Base-by-base conservation (phyloP, 176 grass and related monocot genomes). In the Cenchrus purpureus region DNA sequence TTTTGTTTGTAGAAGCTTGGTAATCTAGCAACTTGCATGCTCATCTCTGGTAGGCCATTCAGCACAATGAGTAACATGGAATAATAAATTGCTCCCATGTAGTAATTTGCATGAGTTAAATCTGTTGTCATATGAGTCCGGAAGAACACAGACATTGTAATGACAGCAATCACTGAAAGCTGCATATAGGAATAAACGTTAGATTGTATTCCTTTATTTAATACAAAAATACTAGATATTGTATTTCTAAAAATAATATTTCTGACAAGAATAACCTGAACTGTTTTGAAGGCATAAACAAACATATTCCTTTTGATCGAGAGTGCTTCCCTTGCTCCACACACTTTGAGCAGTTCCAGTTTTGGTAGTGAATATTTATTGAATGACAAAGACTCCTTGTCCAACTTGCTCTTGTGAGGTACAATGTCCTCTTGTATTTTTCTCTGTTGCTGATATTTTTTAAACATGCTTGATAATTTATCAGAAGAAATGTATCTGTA, bases 1-100 rank as follows among this genome's bases (percentile, higher is more conserved):
- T 69, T 88, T 83, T 91, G 92, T 28, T 84, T 91, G 50, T 88
- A 94, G 56, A 89, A 94, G 43, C 76, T 87, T 67, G 92, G 88
- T 17, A 91, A 76, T 86, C 89, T 87, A 9, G 89, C 71, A 72
- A 84, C 31, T 31, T 89, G 88, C 89, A 94, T 89, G 22, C 83
- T 84, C 44, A 94, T 17, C 60, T 94, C 92, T 32, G 92, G 89
- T 37, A 76, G 77, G 42, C 89, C 88, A 51, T 94, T 94, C 28
- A 91, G 74, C 75, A 91, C 78, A 53, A 80, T 51, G 56, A 91
- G 61, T 8, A 89, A 50, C 12, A 94, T 57, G 70, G 92, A 79
- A 77, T 67, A 94, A 55, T 68, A 94, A 4, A 94, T 76, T 53
- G 92, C 85, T 45, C 92, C 92, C 88, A 94, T 79, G 50, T 86